Conservation (phyloP, 805 yeast species). For the Saccharomycopsis babjevae region DNA sequence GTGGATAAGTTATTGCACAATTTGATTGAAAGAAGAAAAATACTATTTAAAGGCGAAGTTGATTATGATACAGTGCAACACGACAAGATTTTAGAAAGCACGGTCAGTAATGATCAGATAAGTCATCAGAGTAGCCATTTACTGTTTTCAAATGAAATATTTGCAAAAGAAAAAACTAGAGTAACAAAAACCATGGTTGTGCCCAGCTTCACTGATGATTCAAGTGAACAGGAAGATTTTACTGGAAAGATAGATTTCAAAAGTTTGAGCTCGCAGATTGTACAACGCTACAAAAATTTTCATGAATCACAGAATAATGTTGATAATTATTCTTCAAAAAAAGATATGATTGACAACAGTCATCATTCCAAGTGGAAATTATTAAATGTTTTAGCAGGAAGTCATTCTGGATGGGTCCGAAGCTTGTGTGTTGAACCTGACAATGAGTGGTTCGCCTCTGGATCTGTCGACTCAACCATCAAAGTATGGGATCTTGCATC, state of each 20-base stretch:
- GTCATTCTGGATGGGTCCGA: slow-evolving; percentile 85
- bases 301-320: not conserved
- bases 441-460: slow-evolving; percentile 86
- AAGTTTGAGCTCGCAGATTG: not conserved
- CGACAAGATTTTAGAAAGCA: not conserved
- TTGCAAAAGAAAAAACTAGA: not conserved
- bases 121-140: not conserved
- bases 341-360: not conserved
- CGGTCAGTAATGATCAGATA: not conserved
- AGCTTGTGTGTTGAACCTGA: slow-evolving; percentile 77
- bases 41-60: not conserved
- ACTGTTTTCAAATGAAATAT: not conserved
- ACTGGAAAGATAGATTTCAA: not conserved
- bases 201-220: too few relatives aligned
- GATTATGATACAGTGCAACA: not conserved
- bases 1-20: not conserved
- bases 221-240: not conserved
- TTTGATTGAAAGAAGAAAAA: not conserved
- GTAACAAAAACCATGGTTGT: not conserved
- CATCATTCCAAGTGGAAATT: slow-evolving; percentile 61
- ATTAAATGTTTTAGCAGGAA: slow-evolving; percentile 63
- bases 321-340: not conserved
- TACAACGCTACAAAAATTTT: not conserved
- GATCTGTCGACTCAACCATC: slow-evolving; percentile 79
- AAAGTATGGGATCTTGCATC: slow-evolving; percentile 85